A percentile compares a stretch with the other conserved stretches of the same genome.
These are phyloP conservation scores for Boletus austroedulis DNA, from an alignment of 1,284 basidiomycete species.

Conservation along the genomic window DNA sequence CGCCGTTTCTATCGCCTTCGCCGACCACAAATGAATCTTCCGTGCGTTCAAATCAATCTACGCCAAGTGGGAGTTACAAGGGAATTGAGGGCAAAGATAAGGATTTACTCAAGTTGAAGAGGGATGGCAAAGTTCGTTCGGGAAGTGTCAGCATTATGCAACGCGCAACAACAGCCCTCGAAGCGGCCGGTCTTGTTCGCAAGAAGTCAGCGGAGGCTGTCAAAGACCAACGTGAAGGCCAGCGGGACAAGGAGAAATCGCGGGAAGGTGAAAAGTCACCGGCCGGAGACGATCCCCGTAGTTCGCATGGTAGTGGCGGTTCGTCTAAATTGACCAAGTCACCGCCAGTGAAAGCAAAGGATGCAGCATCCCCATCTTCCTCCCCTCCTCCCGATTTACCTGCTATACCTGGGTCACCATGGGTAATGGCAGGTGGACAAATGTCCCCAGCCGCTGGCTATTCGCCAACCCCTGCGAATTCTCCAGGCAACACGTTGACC, in stretches of 20 bases:
- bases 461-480: slow-evolving; percentile 50
- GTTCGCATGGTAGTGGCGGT: slow-evolving; percentile 54
- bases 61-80: slow-evolving; percentile 55
- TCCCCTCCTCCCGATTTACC: slow-evolving; percentile 50
- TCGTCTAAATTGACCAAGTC: slow-evolving; percentile 66
- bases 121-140: slow-evolving; percentile 59
- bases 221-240: slow-evolving; percentile 54
- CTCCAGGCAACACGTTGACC: slow-evolving; percentile 50
- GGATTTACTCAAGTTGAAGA: slow-evolving; percentile 47
- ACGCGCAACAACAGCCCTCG: slow-evolving; percentile 84
- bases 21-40: slow-evolving; percentile 52
- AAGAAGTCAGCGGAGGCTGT: slow-evolving; percentile 77
- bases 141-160: slow-evolving; percentile 93
- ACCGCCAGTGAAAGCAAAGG: slow-evolving; percentile 57
- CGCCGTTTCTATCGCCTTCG: slow-evolving; percentile 61
- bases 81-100: slow-evolving; percentile 44
- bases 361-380: slow-evolving; percentile 39
- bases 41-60: slow-evolving; percentile 59
- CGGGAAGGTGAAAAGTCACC: slow-evolving; percentile 43
- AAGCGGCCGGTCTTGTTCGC: slow-evolving; percentile 73
- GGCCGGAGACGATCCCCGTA: slow-evolving; percentile 56
- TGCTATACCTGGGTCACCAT: slow-evolving; percentile 58
- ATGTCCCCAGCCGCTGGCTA: slow-evolving; percentile 38
- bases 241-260: slow-evolving; percentile 40
- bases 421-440: slow-evolving; percentile 57